Percentiles rank a stretch among this genome's conserved stretches.
Evolutionary conservation across 139 green algal species (phyloP).

Genomic region (Chlorella sp.): DNA sequence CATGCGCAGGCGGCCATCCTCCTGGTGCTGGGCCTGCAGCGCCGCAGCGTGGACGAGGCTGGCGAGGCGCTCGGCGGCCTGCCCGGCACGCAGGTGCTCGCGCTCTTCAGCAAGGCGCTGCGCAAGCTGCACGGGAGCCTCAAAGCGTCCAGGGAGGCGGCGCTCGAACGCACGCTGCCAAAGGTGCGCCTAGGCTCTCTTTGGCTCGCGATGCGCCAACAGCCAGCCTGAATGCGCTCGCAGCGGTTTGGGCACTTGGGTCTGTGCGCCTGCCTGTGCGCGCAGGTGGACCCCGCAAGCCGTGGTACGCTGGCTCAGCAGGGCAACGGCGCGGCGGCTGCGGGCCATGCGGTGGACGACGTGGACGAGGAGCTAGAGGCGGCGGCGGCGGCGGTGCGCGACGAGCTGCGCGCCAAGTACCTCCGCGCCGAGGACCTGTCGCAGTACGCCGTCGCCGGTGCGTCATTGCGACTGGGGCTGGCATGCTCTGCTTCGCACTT

Average conservation of each 20-base stretch:
- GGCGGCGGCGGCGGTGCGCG: constrained; percentile 46
- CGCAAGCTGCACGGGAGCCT: constrained; percentile 76
- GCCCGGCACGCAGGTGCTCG: constrained; percentile 78
- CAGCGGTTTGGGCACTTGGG: neutral
- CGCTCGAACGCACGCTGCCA: constrained; percentile 57
- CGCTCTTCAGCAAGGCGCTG: constrained; percentile 94
- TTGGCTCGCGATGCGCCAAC: no score
- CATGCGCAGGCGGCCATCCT: constrained; percentile 73
- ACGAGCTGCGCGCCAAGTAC: constrained; percentile 37
- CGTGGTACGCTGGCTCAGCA: neutral
- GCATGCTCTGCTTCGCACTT: no score
- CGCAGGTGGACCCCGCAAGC: neutral
- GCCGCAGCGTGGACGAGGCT: constrained; percentile 47
- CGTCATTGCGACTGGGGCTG: no score
- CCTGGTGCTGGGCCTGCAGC: constrained; percentile 69
- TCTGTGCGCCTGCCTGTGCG: neutral
- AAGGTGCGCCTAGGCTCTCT: no score
- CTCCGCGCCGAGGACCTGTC: constrained; percentile 61
- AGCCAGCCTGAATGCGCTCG: no score
- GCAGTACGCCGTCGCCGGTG: constrained; percentile 59
- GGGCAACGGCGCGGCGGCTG: neutral
- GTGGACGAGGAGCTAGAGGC: constrained; percentile 84
- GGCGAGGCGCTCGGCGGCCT: constrained; percentile 69
- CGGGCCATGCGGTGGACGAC: constrained; percentile 38
- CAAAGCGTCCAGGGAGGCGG: constrained; percentile 58